Base-by-base conservation (phyloP, 192 early-diverging fungal species). In the Phlyctochytrium arcticum region DNA sequence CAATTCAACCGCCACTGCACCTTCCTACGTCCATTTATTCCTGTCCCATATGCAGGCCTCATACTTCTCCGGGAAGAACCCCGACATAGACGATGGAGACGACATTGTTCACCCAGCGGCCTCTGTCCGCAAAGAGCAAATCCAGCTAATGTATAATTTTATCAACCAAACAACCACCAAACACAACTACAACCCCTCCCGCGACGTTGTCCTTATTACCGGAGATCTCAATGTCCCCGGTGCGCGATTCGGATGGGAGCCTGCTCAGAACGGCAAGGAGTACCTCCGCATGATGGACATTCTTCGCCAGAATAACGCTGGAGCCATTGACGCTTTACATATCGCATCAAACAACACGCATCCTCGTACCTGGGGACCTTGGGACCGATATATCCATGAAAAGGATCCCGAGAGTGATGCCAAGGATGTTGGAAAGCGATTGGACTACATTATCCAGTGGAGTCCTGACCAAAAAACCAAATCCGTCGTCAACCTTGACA, bases 391-490 rank as follows among this genome's bases (percentile, higher is more conserved):
- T 19, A 4, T 53, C 19, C 15, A 44, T 2, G 15, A 12, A 1
- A 29, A n/a, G 54, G 23, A 17, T 5, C 21, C 35, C n/a, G 23
- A 55, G 15, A 39, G 54, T 17, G 61, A 62, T 23, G 10, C 24
- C 36, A 19, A 42, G 1, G 9, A 15, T 37, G 17, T 26, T 23
- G 67, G 67, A 5, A 69, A 69, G 35, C 67, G 67, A 15, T 33
- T 69, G 48, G 67, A 69, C 44, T 69, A 69, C 23, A 23, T 69
- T 6, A 23, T 69, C 24, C 54, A 67, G 53, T 67, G 65, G 65
- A 36, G n/a, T 36, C 42, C 49, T 37, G 6, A 12, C 15, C 6
- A 29, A 3, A 31, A 3, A 27, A 10, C 3, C 0, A 10, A 7
- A 9, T 30, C 5, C 30, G 31, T 8, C 4, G 19, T 65, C 12